phyloP scores from a whole-genome alignment of 805 yeast species.

The Wickerhamiella vanderwaltii region DNA sequence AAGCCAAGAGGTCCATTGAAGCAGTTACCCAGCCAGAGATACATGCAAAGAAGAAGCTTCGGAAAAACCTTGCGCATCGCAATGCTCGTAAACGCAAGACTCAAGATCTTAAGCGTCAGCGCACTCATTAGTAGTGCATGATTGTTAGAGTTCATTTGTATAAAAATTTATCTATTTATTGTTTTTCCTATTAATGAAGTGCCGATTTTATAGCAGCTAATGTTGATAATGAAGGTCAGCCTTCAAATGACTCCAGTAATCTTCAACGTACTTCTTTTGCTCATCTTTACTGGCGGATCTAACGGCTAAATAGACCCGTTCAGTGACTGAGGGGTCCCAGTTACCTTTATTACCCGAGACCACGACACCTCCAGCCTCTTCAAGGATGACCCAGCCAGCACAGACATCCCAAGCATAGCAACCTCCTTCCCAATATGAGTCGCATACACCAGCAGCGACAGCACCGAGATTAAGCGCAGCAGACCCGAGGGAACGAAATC shows the following conservation, averaged over 20 bases:
- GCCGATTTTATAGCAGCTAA: slow-evolving; percentile 2
- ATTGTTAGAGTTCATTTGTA: too few species aligned
- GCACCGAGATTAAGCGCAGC: slow-evolving; percentile 52
- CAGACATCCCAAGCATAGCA: slow-evolving; percentile 60
- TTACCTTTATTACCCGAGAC: slow-evolving; percentile 43
- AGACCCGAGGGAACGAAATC: slow-evolving; percentile 49
- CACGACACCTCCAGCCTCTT: slow-evolving; percentile 46
- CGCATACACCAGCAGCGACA: slow-evolving; percentile 46
- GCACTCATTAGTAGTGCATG: too few species aligned
- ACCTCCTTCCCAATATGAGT: slow-evolving; percentile 62
- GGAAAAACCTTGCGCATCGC: slow-evolving; percentile 1
- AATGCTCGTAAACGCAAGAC: slow-evolving; percentile 7
- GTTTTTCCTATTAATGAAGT: neutral
- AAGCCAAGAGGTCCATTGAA: slow-evolving; percentile 59
- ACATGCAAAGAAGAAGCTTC: slow-evolving; percentile 56
- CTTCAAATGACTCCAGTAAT: slow-evolving; percentile 39
- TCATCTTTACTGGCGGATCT: slow-evolving; percentile 38
- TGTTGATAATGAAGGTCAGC: slow-evolving; percentile 35
- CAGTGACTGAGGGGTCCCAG: slow-evolving; percentile 40
- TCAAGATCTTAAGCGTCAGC: neutral
- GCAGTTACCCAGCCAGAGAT: slow-evolving; percentile 69
- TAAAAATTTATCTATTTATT: too few species aligned
- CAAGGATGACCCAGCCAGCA: slow-evolving; percentile 52
- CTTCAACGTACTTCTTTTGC: slow-evolving; percentile 36
- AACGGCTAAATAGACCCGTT: slow-evolving; percentile 45